Evolutionary conservation across 2,329 filamentous ascomycete genomes (phyloP).

Genomic region (Venturia pyrina): DNA sequence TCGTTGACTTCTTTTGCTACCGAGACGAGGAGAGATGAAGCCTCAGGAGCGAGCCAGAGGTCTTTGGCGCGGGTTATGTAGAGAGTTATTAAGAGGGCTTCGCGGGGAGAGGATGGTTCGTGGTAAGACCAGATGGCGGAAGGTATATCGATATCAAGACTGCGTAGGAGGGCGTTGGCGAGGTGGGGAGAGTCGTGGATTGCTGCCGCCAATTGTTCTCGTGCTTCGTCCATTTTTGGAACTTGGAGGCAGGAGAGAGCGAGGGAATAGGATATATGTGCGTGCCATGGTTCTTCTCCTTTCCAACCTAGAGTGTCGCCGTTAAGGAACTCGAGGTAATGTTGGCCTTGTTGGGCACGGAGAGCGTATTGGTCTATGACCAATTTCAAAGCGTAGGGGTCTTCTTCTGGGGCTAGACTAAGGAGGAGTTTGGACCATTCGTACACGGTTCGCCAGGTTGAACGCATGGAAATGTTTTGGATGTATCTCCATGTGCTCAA

Average conservation of each 20-base stretch:
- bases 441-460: conserved; percentile 86
- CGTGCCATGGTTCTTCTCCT: conserved; percentile 4
- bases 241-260: conserved; percentile 67
- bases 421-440: conserved; percentile 88
- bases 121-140: conserved; percentile 51
- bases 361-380: conserved; percentile 77
- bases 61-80: conserved; percentile 71
- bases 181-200: conserved; percentile 76
- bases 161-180: conserved; percentile 68
- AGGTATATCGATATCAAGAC: conserved; percentile 68
- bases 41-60: conserved; percentile 74
- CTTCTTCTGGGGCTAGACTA: conserved; percentile 57
- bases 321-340: conserved; percentile 61
- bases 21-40: conserved; percentile 57
- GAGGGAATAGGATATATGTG: conserved; percentile 41
- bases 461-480: conserved; percentile 72
- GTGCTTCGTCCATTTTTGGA: conserved; percentile 51
- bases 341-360: conserved; percentile 65
- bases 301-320: neutral
- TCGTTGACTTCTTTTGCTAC: conserved; percentile 42
- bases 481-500: conserved; percentile 85
- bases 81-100: conserved; percentile 62
- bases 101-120: conserved; percentile 18
- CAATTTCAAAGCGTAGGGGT: conserved; percentile 76
- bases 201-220: conserved; percentile 53